Evolutionary conservation across 73 alveolate species (phyloP).

Genomic region (Paraurostyla sp.): DNA sequence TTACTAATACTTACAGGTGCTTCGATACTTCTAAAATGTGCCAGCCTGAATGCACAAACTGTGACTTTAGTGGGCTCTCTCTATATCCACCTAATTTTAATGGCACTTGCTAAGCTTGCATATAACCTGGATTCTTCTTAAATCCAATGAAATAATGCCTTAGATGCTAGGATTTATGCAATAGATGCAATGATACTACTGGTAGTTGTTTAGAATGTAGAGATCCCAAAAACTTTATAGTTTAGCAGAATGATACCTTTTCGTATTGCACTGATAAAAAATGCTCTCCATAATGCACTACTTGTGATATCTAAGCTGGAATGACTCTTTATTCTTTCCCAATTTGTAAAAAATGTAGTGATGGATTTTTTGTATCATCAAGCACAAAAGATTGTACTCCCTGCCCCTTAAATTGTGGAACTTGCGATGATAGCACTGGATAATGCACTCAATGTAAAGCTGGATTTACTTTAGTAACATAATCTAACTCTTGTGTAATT

Average conservation of each 20-base stretch:
- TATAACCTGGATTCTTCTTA: neutral
- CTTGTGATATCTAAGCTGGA: slow-evolving; percentile 1
- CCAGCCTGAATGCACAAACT: slow-evolving; percentile 6
- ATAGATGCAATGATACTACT: neutral
- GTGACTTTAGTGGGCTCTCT: neutral
- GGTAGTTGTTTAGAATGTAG: slow-evolving; percentile 13
- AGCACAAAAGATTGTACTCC: neutral
- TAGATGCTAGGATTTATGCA: neutral
- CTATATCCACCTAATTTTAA: neutral
- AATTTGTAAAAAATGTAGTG: neutral
- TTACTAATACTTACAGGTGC: neutral
- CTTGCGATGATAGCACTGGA: neutral
- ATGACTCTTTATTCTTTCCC: neutral
- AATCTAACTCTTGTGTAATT: neutral
- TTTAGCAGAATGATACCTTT: neutral
- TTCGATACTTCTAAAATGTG: neutral
- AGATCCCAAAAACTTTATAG: neutral
- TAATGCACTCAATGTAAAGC: neutral
- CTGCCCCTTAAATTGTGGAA: slow-evolving; percentile 15
- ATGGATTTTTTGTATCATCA: neutral
- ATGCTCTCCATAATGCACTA: slow-evolving; percentile 6
- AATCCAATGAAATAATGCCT: neutral
- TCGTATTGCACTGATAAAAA: neutral
- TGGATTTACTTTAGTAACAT: neutral
- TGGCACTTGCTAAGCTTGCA: neutral